Evolutionary conservation across 2,329 filamentous ascomycete genomes (phyloP), one percentile per base, ranked within the genome.

Genomic region (Pyricularia sp.): DNA sequence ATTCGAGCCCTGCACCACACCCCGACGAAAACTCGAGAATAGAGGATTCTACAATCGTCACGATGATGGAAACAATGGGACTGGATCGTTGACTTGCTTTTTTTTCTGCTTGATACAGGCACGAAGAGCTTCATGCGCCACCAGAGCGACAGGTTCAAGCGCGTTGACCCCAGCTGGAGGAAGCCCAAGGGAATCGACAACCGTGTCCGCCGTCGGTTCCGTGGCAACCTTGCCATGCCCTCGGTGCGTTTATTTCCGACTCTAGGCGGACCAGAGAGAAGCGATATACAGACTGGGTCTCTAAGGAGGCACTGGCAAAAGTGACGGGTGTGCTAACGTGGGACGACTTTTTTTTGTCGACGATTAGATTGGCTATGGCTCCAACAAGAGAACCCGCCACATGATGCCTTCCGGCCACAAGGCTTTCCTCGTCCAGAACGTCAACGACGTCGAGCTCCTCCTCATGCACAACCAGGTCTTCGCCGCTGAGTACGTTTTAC

Each of bases 171-270:
- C 73, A 88, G 86, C 86, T 99, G 94, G 94, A 68, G 94, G 83
- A 99, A 97, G 87, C 94, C 94, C 73, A 99, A 99, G 91, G 94
- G 94, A 91, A 99, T 99, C 82, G 94, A 99, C 84, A 96, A 93
- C 85, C 85, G 90, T 76, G 93, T 99, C 78, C 90, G 94, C 79
- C 88, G 94, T 86, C 91, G 94, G 73, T 99, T 99, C 87, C 92
- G 91, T 83, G 91, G 94, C 77, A 91, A 90, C 83, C 89, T 89
- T 81, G 87, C 88, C 77, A 97, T 99, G 93, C 94, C 94, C 82
- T 96, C 92, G 85, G 93, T 97, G 93, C 78, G 91, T 87, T 71
- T 22, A 44, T 22, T 33, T 63, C 16, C 40, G 31, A 30, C 44
- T 40, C 13, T 49, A 33, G 7, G 28, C 60, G 24, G n/a, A 33